Evolutionary conservation across 1,139 yeast species (phyloP).

Genomic region (Pneumocystis canis): DNA sequence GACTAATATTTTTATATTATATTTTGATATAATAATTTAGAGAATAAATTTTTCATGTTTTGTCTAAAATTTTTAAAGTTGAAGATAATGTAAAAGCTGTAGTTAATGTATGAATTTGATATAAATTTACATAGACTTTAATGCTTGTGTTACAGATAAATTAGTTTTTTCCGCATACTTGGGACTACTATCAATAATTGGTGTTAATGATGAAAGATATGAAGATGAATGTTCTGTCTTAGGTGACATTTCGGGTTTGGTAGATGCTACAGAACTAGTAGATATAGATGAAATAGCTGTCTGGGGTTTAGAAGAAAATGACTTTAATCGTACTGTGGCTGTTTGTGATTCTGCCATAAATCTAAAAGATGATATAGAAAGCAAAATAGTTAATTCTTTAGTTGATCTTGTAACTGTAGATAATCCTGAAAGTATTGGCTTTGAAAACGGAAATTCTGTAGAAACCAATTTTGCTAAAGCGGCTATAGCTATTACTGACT

Average conservation of each 20-base stretch:
- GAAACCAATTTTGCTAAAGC: conserved; percentile 12
- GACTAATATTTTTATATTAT: background rate
- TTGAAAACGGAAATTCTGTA: conserved; percentile 12
- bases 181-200: background rate
- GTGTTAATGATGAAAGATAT: background rate
- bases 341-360: background rate
- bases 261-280: background rate
- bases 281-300: background rate
- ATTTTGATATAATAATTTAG: background rate
- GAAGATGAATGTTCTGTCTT: background rate
- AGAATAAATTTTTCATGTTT: background rate
- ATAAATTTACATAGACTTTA: background rate
- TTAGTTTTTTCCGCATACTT: background rate
- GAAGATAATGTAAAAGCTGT: background rate
- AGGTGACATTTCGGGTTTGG: background rate
- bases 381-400: conserved; percentile 14
- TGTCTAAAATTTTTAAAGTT: background rate
- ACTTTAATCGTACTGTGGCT: background rate
- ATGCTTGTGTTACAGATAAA: background rate
- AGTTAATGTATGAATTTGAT: background rate
- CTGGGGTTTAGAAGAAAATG: background rate
- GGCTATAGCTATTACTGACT: conserved; percentile 13
- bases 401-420: conserved; percentile 14
- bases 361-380: conserved; percentile 12
- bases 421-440: conserved; percentile 11